phyloP scores from a whole-genome alignment of 345 rosid species.

The Diplotaxis tenuifolia region DNA sequence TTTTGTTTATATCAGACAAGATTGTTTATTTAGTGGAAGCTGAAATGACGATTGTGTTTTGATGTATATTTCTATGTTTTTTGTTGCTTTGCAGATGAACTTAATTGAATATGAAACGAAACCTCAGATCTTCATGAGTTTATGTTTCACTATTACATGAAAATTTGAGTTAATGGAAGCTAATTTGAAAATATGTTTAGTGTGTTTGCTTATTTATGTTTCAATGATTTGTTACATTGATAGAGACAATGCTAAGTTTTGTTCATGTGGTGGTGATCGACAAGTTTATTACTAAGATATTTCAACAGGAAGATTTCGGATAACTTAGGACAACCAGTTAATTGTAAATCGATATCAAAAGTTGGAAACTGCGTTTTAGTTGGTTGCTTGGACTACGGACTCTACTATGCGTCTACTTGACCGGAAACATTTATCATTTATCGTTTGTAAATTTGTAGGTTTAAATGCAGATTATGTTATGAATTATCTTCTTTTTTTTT shows the following conservation, averaged over 20 bases:
- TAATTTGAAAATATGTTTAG: no score
- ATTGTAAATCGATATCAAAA: slow-evolving; percentile 89
- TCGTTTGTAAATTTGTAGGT: not conserved
- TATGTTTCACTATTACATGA: no score
- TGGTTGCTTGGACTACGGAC: slow-evolving; percentile 85
- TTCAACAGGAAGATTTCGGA: slow-evolving; percentile 83
- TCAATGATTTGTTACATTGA: no score
- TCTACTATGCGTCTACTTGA: slow-evolving; percentile 85
- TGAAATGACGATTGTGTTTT: not conserved
- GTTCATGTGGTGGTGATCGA: no score
- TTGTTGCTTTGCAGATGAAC: not conserved
- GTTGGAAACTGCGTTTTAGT: slow-evolving; percentile 87
- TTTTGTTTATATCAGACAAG: not conserved
- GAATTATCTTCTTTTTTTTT: no score
- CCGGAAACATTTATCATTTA: slow-evolving; percentile 49
- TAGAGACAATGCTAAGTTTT: no score
- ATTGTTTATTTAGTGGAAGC: not conserved
- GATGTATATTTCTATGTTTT: not conserved
- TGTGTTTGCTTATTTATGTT: no score
- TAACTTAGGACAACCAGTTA: slow-evolving; percentile 88
- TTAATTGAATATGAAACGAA: not conserved
- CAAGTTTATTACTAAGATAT: no score
- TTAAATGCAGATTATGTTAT: not conserved
- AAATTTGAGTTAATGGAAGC: no score
- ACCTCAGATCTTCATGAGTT: not conserved